Evolutionary conservation across 441 rosid genomes (phyloP).

Genomic region (Lepidium campestre): DNA sequence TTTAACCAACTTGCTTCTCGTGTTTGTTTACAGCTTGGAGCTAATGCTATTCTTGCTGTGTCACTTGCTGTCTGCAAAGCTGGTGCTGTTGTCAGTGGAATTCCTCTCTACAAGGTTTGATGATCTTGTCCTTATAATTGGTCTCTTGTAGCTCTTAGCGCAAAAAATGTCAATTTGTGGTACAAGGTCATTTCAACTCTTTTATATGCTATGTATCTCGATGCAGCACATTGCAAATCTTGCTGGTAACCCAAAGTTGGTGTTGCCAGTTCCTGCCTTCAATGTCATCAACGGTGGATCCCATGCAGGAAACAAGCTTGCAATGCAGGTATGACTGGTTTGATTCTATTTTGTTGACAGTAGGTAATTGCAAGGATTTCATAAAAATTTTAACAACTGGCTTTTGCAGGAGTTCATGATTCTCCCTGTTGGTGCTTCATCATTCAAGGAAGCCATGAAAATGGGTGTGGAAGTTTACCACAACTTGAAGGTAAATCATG

Average conservation of each 20-base stretch:
- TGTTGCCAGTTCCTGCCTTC: conserved; percentile 95
- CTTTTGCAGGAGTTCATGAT: conserved; percentile 88
- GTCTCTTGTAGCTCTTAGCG: no score
- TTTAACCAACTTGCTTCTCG: background rate
- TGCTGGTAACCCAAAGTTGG: conserved; percentile 81
- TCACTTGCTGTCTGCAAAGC: conserved; percentile 97
- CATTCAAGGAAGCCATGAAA: conserved; percentile 93
- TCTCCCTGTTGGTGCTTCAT: conserved; percentile 84
- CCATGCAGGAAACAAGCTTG: conserved; percentile 96
- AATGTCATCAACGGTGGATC: conserved; percentile 98
- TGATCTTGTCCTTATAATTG: no score
- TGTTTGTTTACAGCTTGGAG: conserved; percentile 65
- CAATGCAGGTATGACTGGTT: conserved; percentile 99
- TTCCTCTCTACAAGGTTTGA: conserved; percentile 85
- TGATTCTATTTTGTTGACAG: no score
- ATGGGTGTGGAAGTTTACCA: conserved; percentile 97
- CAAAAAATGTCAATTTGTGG: no score
- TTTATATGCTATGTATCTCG: no score
- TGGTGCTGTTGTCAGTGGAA: conserved; percentile 74
- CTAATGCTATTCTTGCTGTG: conserved; percentile 91
- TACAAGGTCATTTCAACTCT: no score
- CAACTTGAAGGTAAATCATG: conserved; percentile 58
- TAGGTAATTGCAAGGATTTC: no score
- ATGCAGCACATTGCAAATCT: conserved; percentile 92
- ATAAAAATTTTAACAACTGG: no score